Evolutionary conservation across 139 green algal genomes (phyloP).

Genomic region (Tetraselmis striata): DNA sequence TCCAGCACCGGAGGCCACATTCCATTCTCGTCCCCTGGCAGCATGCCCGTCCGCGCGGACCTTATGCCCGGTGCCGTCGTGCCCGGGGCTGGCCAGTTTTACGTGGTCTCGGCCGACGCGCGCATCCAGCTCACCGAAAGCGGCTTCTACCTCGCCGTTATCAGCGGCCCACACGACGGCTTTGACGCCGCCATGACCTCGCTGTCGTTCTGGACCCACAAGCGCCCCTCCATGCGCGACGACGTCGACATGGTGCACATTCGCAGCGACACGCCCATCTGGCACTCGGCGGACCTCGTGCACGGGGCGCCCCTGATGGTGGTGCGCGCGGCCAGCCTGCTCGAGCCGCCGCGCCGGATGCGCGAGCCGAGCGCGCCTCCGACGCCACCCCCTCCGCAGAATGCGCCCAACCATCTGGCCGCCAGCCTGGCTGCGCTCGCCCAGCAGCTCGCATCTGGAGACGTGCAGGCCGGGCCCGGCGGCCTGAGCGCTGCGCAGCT

Average conservation of each 20-base stretch:
- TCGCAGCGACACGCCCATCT: neutral
- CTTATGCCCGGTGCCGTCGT: neutral
- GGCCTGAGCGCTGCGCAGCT: too few relatives aligned
- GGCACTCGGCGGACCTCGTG: neutral
- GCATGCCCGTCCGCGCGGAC: neutral
- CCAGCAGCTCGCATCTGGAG: too few relatives aligned
- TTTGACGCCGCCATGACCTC: neutral
- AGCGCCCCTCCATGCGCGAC: neutral
- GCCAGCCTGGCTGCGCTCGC: too few relatives aligned
- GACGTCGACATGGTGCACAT: neutral
- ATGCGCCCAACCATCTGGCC: too few relatives aligned
- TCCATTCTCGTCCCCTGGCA: neutral
- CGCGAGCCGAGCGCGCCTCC: too few relatives aligned
- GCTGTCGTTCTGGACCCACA: neutral
- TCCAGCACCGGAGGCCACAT: neutral
- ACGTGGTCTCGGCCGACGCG: neutral
- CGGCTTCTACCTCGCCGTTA: neutral
- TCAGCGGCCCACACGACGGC: neutral
- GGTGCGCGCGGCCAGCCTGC: neutral
- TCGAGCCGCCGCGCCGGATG: neutral
- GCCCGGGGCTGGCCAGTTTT: neutral
- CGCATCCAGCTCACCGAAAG: neutral
- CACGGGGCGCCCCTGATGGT: neutral
- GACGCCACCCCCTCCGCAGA: too few relatives aligned
- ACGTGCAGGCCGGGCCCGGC: too few relatives aligned